Percentiles rank a stretch among this genome's conserved stretches.
phyloP scores from a whole-genome alignment of 2,329 filamentous ascomycete genomes.

The Thermochaetoides dissita region DNA sequence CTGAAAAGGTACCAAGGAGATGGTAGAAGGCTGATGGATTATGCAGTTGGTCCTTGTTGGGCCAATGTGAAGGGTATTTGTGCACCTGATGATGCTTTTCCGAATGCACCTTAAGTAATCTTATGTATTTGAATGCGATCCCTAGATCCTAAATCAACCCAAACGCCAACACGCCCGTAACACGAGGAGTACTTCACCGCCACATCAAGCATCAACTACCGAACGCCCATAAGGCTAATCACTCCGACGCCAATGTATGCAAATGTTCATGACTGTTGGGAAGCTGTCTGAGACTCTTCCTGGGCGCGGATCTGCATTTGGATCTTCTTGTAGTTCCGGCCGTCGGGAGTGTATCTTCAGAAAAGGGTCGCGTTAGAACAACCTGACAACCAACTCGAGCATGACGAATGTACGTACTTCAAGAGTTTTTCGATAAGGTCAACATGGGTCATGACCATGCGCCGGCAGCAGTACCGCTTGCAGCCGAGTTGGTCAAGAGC shows the following conservation, averaged over 20 bases:
- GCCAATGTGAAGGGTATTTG: not conserved
- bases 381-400: no score
- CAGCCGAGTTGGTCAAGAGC: constrained; percentile 91
- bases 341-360: constrained; percentile 45
- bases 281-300: not conserved
- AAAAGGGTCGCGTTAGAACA: no score
- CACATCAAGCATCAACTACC: not conserved
- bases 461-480: constrained; percentile 93
- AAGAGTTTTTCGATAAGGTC: constrained; percentile 97
- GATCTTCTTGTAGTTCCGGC: constrained; percentile 49
- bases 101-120: not conserved
- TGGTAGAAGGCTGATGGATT: not conserved
- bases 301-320: constrained; percentile 18
- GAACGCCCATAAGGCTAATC: no score
- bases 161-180: constrained; percentile 5
- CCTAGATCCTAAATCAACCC: constrained; percentile 7
- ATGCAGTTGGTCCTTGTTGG: constrained; percentile 3
- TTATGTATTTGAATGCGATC: no score
- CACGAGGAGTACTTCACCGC: not conserved
- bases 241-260: no score
- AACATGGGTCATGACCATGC: constrained; percentile 99
- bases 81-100: not conserved
- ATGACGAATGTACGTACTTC: constrained; percentile 44
- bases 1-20: not conserved
- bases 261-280: no score